Conservation (phyloP, 441 rosid genomes). For the Pelargonium cotyledonis region DNA sequence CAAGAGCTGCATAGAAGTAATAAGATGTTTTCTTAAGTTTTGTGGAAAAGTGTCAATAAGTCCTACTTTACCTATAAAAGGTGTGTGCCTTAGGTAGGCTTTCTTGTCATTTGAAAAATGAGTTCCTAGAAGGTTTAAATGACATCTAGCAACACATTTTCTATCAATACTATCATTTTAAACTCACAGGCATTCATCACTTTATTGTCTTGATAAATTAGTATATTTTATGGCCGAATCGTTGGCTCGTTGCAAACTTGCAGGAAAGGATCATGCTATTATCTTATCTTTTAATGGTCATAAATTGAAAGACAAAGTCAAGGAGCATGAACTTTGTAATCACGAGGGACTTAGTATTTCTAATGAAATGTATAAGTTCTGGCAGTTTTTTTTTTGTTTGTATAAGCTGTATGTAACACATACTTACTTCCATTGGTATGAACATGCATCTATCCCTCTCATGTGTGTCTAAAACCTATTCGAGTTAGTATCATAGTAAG, state of each 20-base stretch:
- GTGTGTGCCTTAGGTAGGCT: background rate
- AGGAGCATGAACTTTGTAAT: background rate
- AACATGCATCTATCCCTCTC: background rate
- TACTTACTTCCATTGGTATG: background rate
- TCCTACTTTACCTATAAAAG: background rate
- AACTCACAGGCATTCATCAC: background rate
- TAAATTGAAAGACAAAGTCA: background rate
- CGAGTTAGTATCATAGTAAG: background rate
- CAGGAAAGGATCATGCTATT: background rate
- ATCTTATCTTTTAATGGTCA: background rate
- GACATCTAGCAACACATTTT: background rate
- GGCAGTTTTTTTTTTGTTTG: background rate
- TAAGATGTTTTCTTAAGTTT: background rate
- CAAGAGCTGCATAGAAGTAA: background rate
- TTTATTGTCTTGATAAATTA: background rate
- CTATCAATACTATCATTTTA: background rate
- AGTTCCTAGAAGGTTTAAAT: background rate
- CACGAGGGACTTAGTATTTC: conserved; percentile 3
- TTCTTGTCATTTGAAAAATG: too few relatives aligned
- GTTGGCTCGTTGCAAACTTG: background rate
- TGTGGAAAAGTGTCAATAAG: background rate
- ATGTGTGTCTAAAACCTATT: too few relatives aligned
- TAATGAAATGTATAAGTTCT: background rate
- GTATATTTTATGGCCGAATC: background rate
- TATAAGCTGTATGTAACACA: background rate